Percentiles rank a stretch among this genome's conserved stretches.
Evolutionary conservation across 768 basidiomycete species (phyloP).

Genomic region (Mycena vitilis): DNA sequence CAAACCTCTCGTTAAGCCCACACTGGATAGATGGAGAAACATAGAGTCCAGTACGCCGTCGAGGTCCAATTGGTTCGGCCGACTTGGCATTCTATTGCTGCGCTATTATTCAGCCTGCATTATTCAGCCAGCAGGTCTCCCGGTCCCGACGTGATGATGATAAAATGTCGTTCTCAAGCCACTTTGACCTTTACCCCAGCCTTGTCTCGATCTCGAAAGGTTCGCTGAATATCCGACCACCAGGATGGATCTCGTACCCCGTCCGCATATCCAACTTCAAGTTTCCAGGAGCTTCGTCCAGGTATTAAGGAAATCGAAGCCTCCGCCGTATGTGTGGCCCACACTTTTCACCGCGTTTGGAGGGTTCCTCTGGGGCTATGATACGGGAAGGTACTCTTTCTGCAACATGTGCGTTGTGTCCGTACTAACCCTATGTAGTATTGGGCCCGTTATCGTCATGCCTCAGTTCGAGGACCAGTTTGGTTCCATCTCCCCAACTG

Average conservation of each 20-base stretch:
- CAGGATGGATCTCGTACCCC: conserved; percentile 27
- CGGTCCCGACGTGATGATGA: too few species aligned
- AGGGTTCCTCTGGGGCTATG: conserved; percentile 50
- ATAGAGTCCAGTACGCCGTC: too few species aligned
- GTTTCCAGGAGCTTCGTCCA: conserved; percentile 23
- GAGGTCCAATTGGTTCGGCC: too few species aligned
- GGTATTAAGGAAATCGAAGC: conserved; percentile 9
- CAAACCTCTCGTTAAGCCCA: too few species aligned
- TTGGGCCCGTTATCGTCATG: conserved; percentile 61
- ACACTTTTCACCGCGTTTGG: conserved; percentile 46
- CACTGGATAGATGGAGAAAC: too few species aligned
- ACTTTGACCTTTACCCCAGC: too few species aligned
- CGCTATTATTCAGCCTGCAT: too few species aligned
- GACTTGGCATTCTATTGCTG: too few species aligned
- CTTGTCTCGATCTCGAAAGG: too few species aligned
- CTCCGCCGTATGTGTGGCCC: conserved; percentile 43
- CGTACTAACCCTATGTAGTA: conserved; percentile 16
- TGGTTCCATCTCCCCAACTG: conserved; percentile 47
- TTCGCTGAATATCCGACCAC: neutral
- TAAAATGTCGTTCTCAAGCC: too few species aligned
- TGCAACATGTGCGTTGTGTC: neutral
- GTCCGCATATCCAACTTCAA: conserved; percentile 26
- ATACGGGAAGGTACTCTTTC: conserved; percentile 43
- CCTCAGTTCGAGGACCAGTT: conserved; percentile 54
- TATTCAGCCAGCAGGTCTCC: too few species aligned